phyloP scores from a whole-genome alignment of 169 alveolate species.

The Eimeria tenella region DNA sequence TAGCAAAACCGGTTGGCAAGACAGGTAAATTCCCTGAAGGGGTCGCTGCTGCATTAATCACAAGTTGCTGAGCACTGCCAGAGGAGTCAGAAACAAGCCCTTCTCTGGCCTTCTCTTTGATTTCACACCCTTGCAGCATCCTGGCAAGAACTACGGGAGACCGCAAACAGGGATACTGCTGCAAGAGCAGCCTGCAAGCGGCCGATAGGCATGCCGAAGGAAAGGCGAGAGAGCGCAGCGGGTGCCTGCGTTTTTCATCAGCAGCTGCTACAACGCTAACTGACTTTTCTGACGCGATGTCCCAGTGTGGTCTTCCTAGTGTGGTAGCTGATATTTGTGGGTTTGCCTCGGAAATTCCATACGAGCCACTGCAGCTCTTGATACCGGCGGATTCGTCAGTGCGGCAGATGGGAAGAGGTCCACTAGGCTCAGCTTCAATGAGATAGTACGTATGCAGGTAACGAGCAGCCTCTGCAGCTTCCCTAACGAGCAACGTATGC shows the following conservation, averaged over 20 bases:
- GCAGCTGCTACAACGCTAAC: background rate
- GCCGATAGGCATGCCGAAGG: slow-evolving; percentile 26
- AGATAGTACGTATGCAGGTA: slow-evolving; percentile 75
- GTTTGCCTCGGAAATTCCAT: background rate
- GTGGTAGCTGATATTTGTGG: background rate
- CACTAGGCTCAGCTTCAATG: slow-evolving; percentile 38
- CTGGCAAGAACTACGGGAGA: slow-evolving; percentile 57
- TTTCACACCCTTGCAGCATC: slow-evolving; percentile 56
- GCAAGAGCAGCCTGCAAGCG: slow-evolving; percentile 24
- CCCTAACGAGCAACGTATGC: slow-evolving; percentile 35
- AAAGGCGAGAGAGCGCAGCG: slow-evolving; percentile 39
- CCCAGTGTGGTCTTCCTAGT: background rate
- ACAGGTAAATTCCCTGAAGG: background rate
- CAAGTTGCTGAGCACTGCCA: background rate
- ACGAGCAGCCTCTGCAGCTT: slow-evolving; percentile 40
- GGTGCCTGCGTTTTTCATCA: background rate
- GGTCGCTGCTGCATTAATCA: background rate
- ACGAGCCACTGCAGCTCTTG: background rate
- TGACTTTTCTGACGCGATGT: background rate
- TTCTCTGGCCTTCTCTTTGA: background rate
- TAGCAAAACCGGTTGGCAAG: background rate
- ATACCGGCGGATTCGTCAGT: background rate
- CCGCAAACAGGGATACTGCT: slow-evolving; percentile 73
- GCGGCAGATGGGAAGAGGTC: background rate
- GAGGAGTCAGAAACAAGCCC: background rate